Conservation (phyloP, 2,329 filamentous ascomycete genomes). For the Orbilia brochopaga region DNA sequence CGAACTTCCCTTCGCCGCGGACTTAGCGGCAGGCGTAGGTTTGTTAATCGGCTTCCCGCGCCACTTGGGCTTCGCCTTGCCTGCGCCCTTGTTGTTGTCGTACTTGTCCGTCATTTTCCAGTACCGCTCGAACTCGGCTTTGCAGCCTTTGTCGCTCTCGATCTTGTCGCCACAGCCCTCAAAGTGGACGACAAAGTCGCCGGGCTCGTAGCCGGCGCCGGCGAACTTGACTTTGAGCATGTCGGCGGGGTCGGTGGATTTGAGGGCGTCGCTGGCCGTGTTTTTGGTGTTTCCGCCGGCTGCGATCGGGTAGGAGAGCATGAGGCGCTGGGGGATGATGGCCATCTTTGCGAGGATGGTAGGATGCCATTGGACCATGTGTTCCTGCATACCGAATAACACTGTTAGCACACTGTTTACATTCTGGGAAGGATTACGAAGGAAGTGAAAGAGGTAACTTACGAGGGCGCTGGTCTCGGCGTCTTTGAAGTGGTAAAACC, state of each 20-base stretch:
- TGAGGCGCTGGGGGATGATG: conserved; percentile 79
- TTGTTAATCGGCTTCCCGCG: conserved; percentile 56
- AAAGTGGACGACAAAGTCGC: conserved; percentile 83
- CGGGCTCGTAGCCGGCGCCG: conserved; percentile 72
- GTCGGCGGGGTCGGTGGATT: conserved; percentile 57
- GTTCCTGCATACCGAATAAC: conserved; percentile 65
- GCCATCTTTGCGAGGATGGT: conserved; percentile 90
- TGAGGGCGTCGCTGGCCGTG: conserved; percentile 56
- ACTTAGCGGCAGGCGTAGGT: background rate
- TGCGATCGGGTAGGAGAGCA: conserved; percentile 73
- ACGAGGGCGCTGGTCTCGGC: conserved; percentile 90
- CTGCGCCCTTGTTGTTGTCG: background rate
- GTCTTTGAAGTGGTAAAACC: conserved; percentile 91
- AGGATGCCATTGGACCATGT: conserved; percentile 94
- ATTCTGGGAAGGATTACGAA: conserved; percentile 14
- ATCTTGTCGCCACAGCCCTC: conserved; percentile 69
- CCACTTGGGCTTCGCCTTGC: conserved; percentile 3
- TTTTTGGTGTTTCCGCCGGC: conserved; percentile 56
- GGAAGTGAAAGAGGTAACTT: conserved; percentile 56
- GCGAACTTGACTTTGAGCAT: conserved; percentile 32
- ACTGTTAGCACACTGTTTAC: conserved; percentile 14
- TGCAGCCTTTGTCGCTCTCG: conserved; percentile 67
- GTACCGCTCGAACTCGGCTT: conserved; percentile 70
- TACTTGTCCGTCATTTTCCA: conserved; percentile 56
- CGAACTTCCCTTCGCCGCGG: too few species aligned